These are phyloP conservation scores for Plenodomus tracheiphilus DNA, from an alignment of 2,329 filamentous ascomycete genomes.

Conservation along the genomic window DNA sequence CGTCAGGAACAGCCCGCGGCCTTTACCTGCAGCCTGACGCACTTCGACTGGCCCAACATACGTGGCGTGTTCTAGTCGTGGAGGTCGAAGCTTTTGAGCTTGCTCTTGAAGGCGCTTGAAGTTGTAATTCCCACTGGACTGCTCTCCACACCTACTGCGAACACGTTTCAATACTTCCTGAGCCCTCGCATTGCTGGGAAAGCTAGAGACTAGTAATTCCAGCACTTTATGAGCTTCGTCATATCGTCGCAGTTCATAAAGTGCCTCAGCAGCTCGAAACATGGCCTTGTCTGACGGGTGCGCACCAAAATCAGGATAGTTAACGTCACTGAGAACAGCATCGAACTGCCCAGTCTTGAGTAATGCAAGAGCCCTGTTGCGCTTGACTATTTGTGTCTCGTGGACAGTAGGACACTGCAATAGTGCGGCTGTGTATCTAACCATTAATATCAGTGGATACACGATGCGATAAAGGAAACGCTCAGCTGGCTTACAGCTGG, in stretches of 20 bases:
- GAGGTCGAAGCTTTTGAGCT: slow-evolving; percentile 45
- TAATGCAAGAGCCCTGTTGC: slow-evolving; percentile 45
- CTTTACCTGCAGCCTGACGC: slow-evolving; percentile 43
- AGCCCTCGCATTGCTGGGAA: slow-evolving; percentile 39
- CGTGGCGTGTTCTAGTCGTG: slow-evolving; percentile 53
- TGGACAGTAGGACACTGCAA: slow-evolving; percentile 22
- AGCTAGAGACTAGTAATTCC: slow-evolving; percentile 23
- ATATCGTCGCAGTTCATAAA: slow-evolving; percentile 49
- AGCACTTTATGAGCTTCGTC: slow-evolving; percentile 41
- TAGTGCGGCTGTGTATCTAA: slow-evolving; percentile 27
- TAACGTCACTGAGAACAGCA: slow-evolving; percentile 39
- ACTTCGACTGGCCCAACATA: slow-evolving; percentile 50
- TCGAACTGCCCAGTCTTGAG: slow-evolving; percentile 42
- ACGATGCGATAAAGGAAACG: too few relatives aligned
- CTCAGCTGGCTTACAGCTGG: slow-evolving; percentile 7
- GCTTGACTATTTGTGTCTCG: slow-evolving; percentile 33
- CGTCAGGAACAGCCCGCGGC: slow-evolving; percentile 57
- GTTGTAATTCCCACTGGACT: slow-evolving; percentile 44
- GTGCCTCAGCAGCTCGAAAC: slow-evolving; percentile 49
- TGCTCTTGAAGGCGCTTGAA: slow-evolving; percentile 37
- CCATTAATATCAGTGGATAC: too few relatives aligned
- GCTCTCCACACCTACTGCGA: slow-evolving; percentile 36
- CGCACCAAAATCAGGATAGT: slow-evolving; percentile 12
- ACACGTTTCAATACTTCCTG: slow-evolving; percentile 16
- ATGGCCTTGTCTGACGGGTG: slow-evolving; percentile 46